Conservation (phyloP, 2,329 filamentous ascomycete species). For the Botrytis medusae region DNA sequence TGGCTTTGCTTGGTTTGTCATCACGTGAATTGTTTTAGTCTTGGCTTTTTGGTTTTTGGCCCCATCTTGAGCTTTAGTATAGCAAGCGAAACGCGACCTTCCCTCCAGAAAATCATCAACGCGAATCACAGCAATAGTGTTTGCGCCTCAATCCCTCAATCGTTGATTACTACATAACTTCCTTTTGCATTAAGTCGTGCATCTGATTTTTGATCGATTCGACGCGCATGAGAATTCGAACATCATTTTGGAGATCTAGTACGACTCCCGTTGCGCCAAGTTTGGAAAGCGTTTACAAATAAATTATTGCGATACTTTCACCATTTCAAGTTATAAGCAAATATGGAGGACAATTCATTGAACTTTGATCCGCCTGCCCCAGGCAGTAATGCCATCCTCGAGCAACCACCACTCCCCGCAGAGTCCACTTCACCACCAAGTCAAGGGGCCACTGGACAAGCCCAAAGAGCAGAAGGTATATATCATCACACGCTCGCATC, state of each 20-base stretch:
- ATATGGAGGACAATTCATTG: conserved; percentile 59
- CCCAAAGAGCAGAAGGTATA: conserved; percentile 49
- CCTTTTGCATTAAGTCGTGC: neutral
- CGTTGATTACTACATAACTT: conserved; percentile 9
- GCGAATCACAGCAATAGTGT: conserved; percentile 18
- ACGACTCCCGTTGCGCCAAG: conserved; percentile 25
- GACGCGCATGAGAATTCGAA: conserved; percentile 25
- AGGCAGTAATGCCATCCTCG: conserved; percentile 54
- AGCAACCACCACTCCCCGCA: conserved; percentile 54
- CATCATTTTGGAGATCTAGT: conserved; percentile 24
- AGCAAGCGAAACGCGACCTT: conserved; percentile 21
- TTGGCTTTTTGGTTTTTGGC: conserved; percentile 18
- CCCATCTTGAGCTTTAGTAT: conserved; percentile 20
- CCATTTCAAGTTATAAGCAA: conserved; percentile 30
- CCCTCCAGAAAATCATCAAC: conserved; percentile 22
- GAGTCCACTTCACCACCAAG: conserved; percentile 40
- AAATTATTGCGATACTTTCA: conserved; percentile 38
- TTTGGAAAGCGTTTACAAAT: conserved; percentile 17
- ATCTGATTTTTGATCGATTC: neutral
- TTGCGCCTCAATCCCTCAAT: conserved; percentile 21
- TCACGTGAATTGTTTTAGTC: conserved; percentile 15
- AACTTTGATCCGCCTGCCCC: conserved; percentile 59
- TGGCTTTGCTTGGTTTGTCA: neutral
- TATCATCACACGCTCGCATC: conserved; percentile 10
- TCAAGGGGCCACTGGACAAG: conserved; percentile 38